Evolutionary conservation across 2,329 filamentous ascomycete species (phyloP).

Genomic region (Colletotrichum costaricense): DNA sequence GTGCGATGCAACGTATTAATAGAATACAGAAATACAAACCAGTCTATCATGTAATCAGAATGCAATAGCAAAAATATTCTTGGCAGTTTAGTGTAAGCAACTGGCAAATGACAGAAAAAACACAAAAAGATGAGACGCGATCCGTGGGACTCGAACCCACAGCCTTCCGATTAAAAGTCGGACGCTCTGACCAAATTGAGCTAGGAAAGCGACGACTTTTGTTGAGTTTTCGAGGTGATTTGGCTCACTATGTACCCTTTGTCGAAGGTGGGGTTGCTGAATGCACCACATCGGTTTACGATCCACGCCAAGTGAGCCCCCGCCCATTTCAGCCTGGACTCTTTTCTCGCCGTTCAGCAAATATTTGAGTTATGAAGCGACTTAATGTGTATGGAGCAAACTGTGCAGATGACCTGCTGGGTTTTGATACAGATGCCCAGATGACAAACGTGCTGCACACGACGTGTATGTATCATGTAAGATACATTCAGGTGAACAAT

Average conservation of each 20-base stretch:
- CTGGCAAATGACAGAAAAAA: neutral
- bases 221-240: fast-evolving
- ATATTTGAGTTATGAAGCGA: too few relatives aligned
- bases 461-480: neutral
- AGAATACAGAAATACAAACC: too few relatives aligned
- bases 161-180: slow-evolving; percentile 37
- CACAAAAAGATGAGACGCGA: slow-evolving; percentile 8
- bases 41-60: neutral
- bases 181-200: slow-evolving; percentile 37
- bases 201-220: slow-evolving; percentile 26
- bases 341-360: neutral
- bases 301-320: neutral
- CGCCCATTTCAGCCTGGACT: neutral
- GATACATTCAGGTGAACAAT: neutral
- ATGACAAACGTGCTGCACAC: neutral
- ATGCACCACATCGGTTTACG: neutral
- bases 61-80: neutral
- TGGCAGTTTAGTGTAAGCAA: neutral
- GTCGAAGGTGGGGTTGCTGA: fast-evolving
- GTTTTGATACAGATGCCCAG: neutral
- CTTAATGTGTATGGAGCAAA: neutral
- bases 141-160: slow-evolving; percentile 35
- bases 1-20: too few relatives aligned
- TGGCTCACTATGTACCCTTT: neutral
- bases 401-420: neutral